Base-by-base conservation (phyloP, 1,284 basidiomycete genomes). In the Microbotryum lychnidis-dioicae region DNA sequence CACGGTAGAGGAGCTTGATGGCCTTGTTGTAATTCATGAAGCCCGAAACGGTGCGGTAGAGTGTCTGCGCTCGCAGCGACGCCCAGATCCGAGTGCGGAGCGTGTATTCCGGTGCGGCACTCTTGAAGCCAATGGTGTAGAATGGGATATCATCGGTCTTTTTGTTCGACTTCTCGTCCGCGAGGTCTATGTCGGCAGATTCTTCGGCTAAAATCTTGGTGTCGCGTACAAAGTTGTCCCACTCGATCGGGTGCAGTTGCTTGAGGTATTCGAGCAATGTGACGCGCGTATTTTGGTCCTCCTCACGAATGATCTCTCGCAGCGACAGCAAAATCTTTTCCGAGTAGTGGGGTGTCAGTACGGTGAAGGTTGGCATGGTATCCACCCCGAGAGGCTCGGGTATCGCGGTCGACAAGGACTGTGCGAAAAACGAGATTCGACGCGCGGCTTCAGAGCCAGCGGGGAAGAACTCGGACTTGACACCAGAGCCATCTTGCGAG, bases 11-110 rank as follows among this genome's bases (percentile, higher is more conserved):
- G n/a, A 98, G 81, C 78, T 98, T 98, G 84, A 98, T 97, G 21
- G 96, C 94, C 81, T 98, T 98, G 72, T 89, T 86, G 77, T 98
- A 98, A 80, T 98, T 98, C 96, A 98, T 98, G 87, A 98, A 97
- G 57, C 94, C 96, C 52, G 96, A 97, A 20, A 98, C 93, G 23
- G 94, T 98, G 70, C 96, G 87, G 77, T 98, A 98, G 42, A 98
- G 84, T 4, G 96, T 98, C 80, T 98, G 96, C 23, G 94, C 94
- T 64, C 94, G 90, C 18, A 98, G 82, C 31, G 93, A 97, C 12
- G 94, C 93, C 94, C 94, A 98, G 73, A 98, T 98, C 77, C 94
- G 88, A 18, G 96, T 98, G 68, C 94, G 91, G 33, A 98, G 83
- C 0, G 94, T 98, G 77, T 96, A 98, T 77, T 98, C 94, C 25